Percentiles rank a stretch among this genome's conserved stretches.
Evolutionary conservation across 805 yeast species (phyloP).

Genomic region (Saturnispora besseyi): DNA sequence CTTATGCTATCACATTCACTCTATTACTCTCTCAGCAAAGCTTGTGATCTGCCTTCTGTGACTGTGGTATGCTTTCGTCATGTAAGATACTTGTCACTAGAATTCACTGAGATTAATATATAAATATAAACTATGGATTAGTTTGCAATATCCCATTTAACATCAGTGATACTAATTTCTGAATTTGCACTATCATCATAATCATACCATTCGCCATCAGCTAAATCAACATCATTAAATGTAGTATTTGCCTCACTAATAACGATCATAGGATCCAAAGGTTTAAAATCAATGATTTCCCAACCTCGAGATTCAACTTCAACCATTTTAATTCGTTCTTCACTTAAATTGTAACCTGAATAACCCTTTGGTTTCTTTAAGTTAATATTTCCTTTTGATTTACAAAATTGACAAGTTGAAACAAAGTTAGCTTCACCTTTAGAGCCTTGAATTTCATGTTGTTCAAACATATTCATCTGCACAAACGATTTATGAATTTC

Average conservation of each 20-base stretch:
- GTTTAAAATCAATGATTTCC: constrained; percentile 58
- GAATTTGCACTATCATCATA: constrained; percentile 77
- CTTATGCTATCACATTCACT: too few relatives aligned
- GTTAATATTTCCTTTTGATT: constrained; percentile 19
- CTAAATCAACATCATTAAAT: constrained; percentile 43
- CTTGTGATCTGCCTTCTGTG: too few relatives aligned
- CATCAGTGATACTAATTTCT: constrained; percentile 75
- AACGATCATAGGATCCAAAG: constrained; percentile 48
- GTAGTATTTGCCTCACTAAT: constrained; percentile 25
- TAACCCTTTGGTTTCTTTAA: constrained; percentile 20
- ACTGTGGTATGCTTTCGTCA: too few relatives aligned
- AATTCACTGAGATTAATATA: too few relatives aligned
- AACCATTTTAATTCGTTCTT: constrained; percentile 40
- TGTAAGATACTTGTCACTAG: too few relatives aligned
- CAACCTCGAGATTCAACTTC: constrained; percentile 83
- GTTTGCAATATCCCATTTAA: constrained; percentile 53
- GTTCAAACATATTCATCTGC: constrained; percentile 57
- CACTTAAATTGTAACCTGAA: constrained; percentile 27
- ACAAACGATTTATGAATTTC: constrained; percentile 67
- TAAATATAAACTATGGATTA: constrained; percentile 2
- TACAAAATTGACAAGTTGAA: constrained; percentile 34
- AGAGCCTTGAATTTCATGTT: constrained; percentile 56
- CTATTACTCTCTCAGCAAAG: too few relatives aligned
- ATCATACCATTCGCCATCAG: constrained; percentile 88
- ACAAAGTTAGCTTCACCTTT: constrained; percentile 80